Evolutionary conservation across 2,329 filamentous ascomycete genomes (phyloP).

Genomic region (Colletotrichum somersetense): DNA sequence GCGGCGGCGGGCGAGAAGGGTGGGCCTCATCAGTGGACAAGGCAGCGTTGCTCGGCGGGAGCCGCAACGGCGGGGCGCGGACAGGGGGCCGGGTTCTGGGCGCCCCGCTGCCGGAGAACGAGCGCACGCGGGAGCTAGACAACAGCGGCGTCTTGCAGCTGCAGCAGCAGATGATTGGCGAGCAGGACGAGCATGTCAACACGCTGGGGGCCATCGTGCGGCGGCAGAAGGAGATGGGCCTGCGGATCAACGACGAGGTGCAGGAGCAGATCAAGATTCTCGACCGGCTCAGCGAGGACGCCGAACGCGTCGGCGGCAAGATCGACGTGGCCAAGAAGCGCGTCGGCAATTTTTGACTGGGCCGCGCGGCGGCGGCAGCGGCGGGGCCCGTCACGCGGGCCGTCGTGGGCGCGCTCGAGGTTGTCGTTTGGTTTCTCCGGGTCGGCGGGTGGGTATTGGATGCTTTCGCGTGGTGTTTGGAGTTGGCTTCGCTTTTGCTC

Average conservation of each 20-base stretch:
- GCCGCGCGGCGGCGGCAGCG: constrained; percentile 27
- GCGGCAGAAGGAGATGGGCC: constrained; percentile 81
- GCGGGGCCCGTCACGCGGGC: constrained; percentile 45
- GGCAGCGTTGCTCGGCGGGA: constrained; percentile 60
- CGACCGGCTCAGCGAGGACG: constrained; percentile 74
- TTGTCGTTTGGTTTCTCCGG: constrained; percentile 51
- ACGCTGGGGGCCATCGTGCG: constrained; percentile 76
- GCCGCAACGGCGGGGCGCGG: constrained; percentile 47
- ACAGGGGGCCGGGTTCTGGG: constrained; percentile 76
- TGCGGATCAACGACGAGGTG: constrained; percentile 81
- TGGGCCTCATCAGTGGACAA: constrained; percentile 64
- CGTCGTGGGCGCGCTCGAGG: constrained; percentile 48
- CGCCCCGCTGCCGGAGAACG: constrained; percentile 79
- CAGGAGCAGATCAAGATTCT: constrained; percentile 79
- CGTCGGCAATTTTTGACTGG: constrained; percentile 72
- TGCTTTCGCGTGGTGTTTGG: constrained; percentile 42
- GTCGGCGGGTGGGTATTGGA: constrained; percentile 44
- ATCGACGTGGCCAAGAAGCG: constrained; percentile 80
- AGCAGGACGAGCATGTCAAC: constrained; percentile 81
- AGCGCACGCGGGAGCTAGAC: constrained; percentile 80
- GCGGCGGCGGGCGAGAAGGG: constrained; percentile 61
- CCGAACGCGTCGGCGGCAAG: constrained; percentile 75
- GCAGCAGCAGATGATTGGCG: constrained; percentile 79
- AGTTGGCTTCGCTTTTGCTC: constrained; percentile 38
- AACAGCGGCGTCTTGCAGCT: constrained; percentile 80